A percentile compares a stretch with the other conserved stretches of the same genome.
These are phyloP conservation scores for Aureobasidium sp. DNA, from an alignment of 2,329 filamentous ascomycete genomes.

Conservation along the genomic window DNA sequence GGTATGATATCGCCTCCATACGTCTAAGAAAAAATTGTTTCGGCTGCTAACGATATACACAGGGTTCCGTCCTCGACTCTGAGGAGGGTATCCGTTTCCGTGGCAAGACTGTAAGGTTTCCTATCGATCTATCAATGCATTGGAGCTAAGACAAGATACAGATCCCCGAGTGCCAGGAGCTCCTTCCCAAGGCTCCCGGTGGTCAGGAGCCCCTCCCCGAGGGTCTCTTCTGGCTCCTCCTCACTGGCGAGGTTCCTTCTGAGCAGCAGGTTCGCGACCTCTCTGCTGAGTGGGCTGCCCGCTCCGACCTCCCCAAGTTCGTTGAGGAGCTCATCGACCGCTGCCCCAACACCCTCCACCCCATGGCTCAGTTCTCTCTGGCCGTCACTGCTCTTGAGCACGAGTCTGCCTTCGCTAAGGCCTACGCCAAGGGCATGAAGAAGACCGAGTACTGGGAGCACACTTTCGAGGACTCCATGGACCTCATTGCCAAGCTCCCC, in stretches of 20 bases:
- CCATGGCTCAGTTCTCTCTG: constrained; percentile 98
- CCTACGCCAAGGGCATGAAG: constrained; percentile 97
- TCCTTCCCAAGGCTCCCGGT: constrained; percentile 39
- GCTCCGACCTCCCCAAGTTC: constrained; percentile 94
- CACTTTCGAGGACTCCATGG: constrained; percentile 99
- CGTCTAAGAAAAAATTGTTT: neutral
- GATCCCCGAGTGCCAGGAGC: constrained; percentile 96
- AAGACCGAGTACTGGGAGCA: constrained; percentile 99
- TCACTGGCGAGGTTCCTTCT: constrained; percentile 94
- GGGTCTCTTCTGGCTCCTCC: constrained; percentile 98
- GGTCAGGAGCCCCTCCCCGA: constrained; percentile 17
- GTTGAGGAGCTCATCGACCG: constrained; percentile 99
- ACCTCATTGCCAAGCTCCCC: constrained; percentile 98
- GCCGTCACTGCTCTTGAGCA: constrained; percentile 98
- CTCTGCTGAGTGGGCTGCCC: constrained; percentile 97
- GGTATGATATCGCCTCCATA: constrained; percentile 35
- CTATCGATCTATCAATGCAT: neutral
- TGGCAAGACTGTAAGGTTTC: constrained; percentile 70
- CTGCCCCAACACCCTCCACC: constrained; percentile 97
- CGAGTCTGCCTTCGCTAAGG: constrained; percentile 95
- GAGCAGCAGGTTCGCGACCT: constrained; percentile 98
- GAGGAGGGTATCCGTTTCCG: constrained; percentile 99
- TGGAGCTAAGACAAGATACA: constrained; percentile 24
- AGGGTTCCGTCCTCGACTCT: constrained; percentile 89
- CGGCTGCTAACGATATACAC: neutral